Conservation (phyloP, 2,329 filamentous ascomycete genomes). For the Exophiala mesophila region DNA sequence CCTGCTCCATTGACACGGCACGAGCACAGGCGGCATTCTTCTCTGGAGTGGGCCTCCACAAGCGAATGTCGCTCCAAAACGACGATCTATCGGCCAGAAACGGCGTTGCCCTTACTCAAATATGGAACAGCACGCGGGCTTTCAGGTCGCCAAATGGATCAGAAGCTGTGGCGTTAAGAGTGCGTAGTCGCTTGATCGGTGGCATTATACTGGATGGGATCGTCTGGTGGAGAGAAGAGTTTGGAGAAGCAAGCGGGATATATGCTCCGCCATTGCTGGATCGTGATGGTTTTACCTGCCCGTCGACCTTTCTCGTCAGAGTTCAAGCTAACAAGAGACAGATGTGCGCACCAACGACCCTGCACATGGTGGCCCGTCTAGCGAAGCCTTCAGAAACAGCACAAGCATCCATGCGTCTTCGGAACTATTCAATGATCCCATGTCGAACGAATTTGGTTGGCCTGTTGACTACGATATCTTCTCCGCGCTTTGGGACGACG, state of each 20-base stretch:
- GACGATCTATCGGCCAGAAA: conserved; percentile 34
- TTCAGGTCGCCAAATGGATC: conserved; percentile 37
- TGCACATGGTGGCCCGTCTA: not conserved
- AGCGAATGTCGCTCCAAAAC: conserved; percentile 35
- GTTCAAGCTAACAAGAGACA: no score
- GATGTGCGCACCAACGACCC: conserved; percentile 4
- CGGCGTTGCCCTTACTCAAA: conserved; percentile 32
- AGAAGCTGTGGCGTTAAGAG: conserved; percentile 33
- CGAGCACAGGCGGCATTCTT: conserved; percentile 35
- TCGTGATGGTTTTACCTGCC: conserved; percentile 6
- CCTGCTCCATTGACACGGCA: conserved; percentile 31
- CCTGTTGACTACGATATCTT: conserved; percentile 18
- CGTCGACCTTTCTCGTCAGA: no score
- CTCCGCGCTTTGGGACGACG: conserved; percentile 17
- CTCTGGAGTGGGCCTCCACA: conserved; percentile 35
- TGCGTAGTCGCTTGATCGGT: conserved; percentile 36
- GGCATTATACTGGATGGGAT: conserved; percentile 37
- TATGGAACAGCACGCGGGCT: conserved; percentile 40
- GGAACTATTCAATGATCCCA: conserved; percentile 19
- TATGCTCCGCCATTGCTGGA: conserved; percentile 19
- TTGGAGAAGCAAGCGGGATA: conserved; percentile 24
- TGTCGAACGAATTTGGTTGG: conserved; percentile 21
- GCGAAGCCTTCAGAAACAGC: conserved; percentile 2
- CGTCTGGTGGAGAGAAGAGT: conserved; percentile 43
- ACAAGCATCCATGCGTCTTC: conserved; percentile 12